Percentiles rank a stretch among this genome's conserved stretches.
These are phyloP conservation scores for Biancaea sappan DNA, from an alignment of 306 rosid genomes.

Conservation along the genomic window DNA sequence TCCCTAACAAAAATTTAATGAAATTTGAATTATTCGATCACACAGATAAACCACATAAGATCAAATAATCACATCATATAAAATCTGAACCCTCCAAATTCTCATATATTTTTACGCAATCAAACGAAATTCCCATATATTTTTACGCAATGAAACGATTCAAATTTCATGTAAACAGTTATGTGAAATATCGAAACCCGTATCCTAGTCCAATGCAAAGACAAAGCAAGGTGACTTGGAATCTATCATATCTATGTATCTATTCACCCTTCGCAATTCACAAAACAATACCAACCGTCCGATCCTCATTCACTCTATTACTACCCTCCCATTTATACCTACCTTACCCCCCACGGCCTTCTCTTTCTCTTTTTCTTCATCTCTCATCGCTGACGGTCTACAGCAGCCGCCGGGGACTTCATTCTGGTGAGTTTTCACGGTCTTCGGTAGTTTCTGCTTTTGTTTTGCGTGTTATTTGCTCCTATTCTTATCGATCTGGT, in stretches of 20 bases:
- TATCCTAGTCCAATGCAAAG: too few relatives aligned
- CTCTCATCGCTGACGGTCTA: not conserved
- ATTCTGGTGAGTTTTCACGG: conserved; percentile 37
- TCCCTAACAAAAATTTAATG: too few relatives aligned
- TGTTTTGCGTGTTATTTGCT: not conserved
- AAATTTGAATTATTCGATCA: too few relatives aligned
- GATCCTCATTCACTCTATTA: conserved; percentile 26
- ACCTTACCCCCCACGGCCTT: not conserved
- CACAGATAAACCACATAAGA: too few relatives aligned
- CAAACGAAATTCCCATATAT: too few relatives aligned
- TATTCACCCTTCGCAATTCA: not conserved
- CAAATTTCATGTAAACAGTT: too few relatives aligned
- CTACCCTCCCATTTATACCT: conserved; percentile 24
- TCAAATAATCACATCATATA: too few relatives aligned
- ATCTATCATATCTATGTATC: conserved; percentile 27
- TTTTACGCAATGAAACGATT: too few relatives aligned
- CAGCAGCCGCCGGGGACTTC: conserved; percentile 35
- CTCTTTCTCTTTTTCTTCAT: not conserved
- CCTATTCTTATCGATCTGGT: not conserved
- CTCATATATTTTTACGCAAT: too few relatives aligned
- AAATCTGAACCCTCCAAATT: too few relatives aligned
- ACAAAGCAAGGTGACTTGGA: not conserved
- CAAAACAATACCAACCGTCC: conserved; percentile 36
- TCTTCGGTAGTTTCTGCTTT: not conserved
- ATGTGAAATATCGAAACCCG: too few relatives aligned